Percentiles rank a stretch among this genome's conserved stretches.
Evolutionary conservation across 768 basidiomycete species (phyloP).

Genomic region (Trichaptum fuscoviolaceum): DNA sequence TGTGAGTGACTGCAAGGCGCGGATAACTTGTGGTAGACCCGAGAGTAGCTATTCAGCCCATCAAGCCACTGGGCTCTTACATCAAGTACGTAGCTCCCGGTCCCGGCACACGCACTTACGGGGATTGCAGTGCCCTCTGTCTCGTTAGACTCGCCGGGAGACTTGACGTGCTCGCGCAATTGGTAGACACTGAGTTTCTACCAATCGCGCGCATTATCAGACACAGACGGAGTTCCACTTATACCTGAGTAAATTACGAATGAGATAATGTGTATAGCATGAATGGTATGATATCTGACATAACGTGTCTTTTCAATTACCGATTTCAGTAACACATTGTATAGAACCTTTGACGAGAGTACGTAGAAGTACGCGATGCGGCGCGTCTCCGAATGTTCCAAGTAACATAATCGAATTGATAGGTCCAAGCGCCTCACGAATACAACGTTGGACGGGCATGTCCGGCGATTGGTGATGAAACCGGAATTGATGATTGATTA

Average conservation of each 20-base stretch:
- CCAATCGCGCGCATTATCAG: no score
- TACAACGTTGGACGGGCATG: neutral
- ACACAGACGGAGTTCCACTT: no score
- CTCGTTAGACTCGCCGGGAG: neutral
- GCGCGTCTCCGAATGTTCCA: neutral
- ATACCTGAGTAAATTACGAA: no score
- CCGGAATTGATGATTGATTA: neutral
- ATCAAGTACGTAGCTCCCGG: neutral
- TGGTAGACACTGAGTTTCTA: no score
- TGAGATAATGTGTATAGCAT: no score
- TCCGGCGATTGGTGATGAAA: neutral
- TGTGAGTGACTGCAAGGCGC: neutral
- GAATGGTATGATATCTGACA: no score
- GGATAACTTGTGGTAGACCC: neutral
- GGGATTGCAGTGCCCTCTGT: neutral
- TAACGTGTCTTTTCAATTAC: no score
- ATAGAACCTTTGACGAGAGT: no score
- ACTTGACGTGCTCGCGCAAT: no score
- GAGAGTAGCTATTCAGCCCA: neutral
- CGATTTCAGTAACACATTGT: no score
- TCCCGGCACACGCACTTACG: neutral
- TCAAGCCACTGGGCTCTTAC: neutral
- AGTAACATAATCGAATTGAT: neutral
- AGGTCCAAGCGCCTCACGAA: neutral
- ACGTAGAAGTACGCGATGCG: no score